Conservation (phyloP, 73 alveolate species). For the Stentor roeselii region DNA sequence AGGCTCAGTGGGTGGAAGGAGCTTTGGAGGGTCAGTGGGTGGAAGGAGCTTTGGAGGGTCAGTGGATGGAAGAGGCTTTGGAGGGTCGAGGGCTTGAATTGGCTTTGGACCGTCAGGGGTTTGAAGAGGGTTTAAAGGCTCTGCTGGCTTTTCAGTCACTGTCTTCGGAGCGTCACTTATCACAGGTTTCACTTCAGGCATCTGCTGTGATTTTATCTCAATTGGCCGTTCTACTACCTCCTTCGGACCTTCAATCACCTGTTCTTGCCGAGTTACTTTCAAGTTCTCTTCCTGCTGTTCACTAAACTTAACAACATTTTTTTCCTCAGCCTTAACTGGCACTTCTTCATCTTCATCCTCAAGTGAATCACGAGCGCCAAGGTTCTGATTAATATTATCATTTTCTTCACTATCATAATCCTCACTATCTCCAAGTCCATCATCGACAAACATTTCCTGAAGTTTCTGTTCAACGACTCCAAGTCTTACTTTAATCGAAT, state of each 20-base stretch:
- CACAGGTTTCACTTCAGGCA: not conserved
- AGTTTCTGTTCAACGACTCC: not conserved
- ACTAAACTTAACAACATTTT: no score
- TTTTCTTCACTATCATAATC: conserved; percentile 19
- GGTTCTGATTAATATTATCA: not conserved
- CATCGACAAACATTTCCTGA: not conserved
- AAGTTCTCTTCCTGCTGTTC: no score
- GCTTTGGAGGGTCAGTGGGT: not conserved
- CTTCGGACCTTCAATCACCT: not conserved
- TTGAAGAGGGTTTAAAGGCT: not conserved
- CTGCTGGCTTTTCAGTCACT: not conserved
- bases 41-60: not conserved
- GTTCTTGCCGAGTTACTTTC: no score
- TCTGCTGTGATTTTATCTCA: not conserved
- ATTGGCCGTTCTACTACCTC: not conserved
- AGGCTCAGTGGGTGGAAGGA: not conserved
- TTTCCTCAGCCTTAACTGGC: not conserved
- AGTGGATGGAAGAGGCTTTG: not conserved
- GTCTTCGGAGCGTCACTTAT: not conserved
- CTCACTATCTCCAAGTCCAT: conserved; percentile 6
- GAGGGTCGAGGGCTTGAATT: not conserved
- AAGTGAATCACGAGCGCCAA: not conserved
- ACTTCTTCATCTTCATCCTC: not conserved
- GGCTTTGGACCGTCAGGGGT: not conserved
- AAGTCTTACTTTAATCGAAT: not conserved